These are phyloP conservation scores for Crotalaria pallida DNA, from an alignment of 306 rosid genomes.

Conservation along the genomic window DNA sequence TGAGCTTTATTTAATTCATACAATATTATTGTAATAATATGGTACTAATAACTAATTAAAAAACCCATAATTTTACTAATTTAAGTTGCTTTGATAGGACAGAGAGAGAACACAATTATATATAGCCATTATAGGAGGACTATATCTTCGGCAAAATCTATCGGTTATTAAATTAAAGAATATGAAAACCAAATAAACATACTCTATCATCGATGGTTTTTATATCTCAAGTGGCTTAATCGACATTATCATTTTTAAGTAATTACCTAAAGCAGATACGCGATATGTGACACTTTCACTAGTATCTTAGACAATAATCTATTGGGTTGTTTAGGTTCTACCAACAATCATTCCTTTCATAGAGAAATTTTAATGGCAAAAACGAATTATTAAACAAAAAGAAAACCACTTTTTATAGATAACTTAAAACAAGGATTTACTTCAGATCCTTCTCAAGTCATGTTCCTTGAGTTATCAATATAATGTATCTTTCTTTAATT, in stretches of 20 bases:
- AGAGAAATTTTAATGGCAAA: conserved; percentile 27
- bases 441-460: conserved; percentile 25
- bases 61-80: background rate
- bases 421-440: conserved; percentile 34
- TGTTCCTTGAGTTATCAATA: conserved; percentile 37
- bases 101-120: conserved; percentile 1
- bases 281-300: conserved; percentile 33
- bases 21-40: conserved; percentile 1
- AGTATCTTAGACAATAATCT: conserved; percentile 34
- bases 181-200: conserved; percentile 15
- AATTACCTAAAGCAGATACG: conserved; percentile 28
- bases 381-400: conserved; percentile 12
- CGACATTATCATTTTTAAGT: conserved; percentile 24
- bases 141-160: conserved; percentile 8
- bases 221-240: conserved; percentile 41
- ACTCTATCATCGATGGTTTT: conserved; percentile 12
- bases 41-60: background rate
- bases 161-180: conserved; percentile 3
- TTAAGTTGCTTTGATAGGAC: conserved; percentile 18
- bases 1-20: background rate
- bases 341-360: conserved; percentile 35
- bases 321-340: conserved; percentile 37
- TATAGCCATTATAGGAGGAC: background rate
- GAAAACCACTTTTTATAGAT: conserved; percentile 38
- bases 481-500: conserved; percentile 30